Base-by-base conservation (phyloP, 441 rosid species). In the Melastoma candidum region DNA sequence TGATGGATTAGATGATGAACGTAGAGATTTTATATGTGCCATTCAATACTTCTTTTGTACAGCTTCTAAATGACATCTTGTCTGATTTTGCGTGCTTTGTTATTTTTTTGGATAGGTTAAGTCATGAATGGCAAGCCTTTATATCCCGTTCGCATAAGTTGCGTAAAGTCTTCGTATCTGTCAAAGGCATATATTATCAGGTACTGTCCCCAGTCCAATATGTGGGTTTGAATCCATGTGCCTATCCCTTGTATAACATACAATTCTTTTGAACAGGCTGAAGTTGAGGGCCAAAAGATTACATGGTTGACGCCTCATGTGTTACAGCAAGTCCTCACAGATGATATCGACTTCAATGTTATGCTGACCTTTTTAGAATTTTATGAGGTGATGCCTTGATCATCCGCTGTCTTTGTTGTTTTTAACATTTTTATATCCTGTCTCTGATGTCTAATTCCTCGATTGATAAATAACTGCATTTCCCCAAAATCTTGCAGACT, bases 121-220 rank as follows among this genome's bases (percentile, higher is more conserved):
- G 83, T 67, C 97, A 85, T 65, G 97, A 88, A 53, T 92, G 98
- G 95, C 98, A 88, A 77, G 97, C 95, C 13, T 92, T 77, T 60
- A 69, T 92, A 61, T 77, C 82, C 7, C 94, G 83, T 27, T 74
- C 67, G 26, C 95, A 92, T 76, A 82, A 90, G 46, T 68, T 92
- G 65, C 67, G 97, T 3, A 88, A 88, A 63, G 85, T 78, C 65
- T 92, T 92, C 63, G 71, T 92, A 41, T 84, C 98, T 56, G 95
- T 92, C 24, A 88, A 92, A 77, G 98, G 97, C 63, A 84, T 88
- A 66, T 88, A 92, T 68, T 88, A 85, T 65, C 97, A 88, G 97
- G 98, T 84, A 65, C 24, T 46, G 9, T 48, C 39, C 26, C 25
- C 24, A 48, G n/a, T 32, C 29, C 7, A 48, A 44, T 44, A 51